Evolutionary conservation across 345 rosid genomes (phyloP).

Genomic region (Populus pruinosa): DNA sequence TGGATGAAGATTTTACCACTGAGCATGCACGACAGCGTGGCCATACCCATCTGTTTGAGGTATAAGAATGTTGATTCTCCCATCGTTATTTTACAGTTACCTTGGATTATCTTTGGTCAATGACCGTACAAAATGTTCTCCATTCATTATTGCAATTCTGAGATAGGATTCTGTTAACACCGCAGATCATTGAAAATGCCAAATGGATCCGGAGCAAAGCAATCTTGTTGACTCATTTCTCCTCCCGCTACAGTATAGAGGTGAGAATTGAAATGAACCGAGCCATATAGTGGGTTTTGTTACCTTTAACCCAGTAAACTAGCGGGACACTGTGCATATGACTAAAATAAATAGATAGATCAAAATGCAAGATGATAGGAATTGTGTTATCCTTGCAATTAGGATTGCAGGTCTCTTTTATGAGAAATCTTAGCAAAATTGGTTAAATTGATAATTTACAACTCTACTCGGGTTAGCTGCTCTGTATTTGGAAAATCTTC

Average conservation of each 20-base stretch:
- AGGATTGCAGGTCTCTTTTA: neutral
- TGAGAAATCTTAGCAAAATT: neutral
- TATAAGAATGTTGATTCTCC: conserved; percentile 22
- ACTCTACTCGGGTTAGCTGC: neutral
- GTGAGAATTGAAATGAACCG: conserved; percentile 35
- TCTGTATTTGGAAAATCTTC: neutral
- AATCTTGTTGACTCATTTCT: conserved; percentile 78
- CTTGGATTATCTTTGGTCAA: neutral
- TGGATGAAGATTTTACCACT: conserved; percentile 61
- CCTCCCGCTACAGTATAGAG: conserved; percentile 84
- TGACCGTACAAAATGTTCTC: neutral
- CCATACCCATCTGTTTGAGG: conserved; percentile 85
- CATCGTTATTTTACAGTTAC: neutral
- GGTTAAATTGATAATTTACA: neutral
- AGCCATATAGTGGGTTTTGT: neutral
- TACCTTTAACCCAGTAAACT: neutral
- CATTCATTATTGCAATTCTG: neutral
- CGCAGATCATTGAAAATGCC: conserved; percentile 79
- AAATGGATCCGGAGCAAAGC: conserved; percentile 86
- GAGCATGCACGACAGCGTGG: conserved; percentile 82
- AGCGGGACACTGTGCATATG: neutral
- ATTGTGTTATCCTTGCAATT: neutral
- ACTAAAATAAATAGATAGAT: neutral
- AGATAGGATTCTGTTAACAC: neutral
- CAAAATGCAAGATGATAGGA: neutral